Conservation (phyloP, 2,329 filamentous ascomycete genomes). For the Ophiostoma quercus region DNA sequence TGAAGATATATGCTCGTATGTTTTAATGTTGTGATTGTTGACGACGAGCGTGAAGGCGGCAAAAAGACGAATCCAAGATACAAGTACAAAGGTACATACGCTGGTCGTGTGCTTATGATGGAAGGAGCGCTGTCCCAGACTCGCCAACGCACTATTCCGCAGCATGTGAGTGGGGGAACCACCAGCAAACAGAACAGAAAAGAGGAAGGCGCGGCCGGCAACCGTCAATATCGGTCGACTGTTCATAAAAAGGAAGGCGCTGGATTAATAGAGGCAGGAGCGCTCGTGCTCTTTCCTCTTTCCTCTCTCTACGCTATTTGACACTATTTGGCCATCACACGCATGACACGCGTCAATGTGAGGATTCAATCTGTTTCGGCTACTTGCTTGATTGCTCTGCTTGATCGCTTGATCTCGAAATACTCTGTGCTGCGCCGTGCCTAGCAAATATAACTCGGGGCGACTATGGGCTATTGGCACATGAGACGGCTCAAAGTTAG, state of each 20-base stretch:
- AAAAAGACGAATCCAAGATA: neutral
- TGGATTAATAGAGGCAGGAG: neutral
- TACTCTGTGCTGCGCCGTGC: neutral
- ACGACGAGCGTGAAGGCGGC: neutral
- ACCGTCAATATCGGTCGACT: constrained; percentile 7
- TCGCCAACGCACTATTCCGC: constrained; percentile 8
- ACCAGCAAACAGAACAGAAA: neutral
- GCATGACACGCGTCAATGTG: constrained; percentile 3
- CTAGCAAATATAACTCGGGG: neutral
- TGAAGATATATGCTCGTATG: neutral
- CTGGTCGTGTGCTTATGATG: constrained; percentile 8
- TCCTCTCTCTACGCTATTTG: neutral
- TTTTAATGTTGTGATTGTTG: neutral
- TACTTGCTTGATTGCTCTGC: neutral
- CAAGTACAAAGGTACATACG: neutral
- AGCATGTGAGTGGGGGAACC: constrained; percentile 12
- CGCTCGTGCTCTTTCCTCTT: neutral
- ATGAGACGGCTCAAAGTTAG: neutral
- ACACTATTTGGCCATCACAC: neutral
- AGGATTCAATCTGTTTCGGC: neutral
- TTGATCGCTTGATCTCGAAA: neutral
- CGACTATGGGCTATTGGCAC: neutral
- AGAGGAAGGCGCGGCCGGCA: neutral
- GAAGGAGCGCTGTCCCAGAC: neutral
- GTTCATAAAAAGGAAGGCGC: neutral